phyloP scores from a whole-genome alignment of 495 filamentous ascomycete genomes.

The Mytilinidion resinicola region DNA sequence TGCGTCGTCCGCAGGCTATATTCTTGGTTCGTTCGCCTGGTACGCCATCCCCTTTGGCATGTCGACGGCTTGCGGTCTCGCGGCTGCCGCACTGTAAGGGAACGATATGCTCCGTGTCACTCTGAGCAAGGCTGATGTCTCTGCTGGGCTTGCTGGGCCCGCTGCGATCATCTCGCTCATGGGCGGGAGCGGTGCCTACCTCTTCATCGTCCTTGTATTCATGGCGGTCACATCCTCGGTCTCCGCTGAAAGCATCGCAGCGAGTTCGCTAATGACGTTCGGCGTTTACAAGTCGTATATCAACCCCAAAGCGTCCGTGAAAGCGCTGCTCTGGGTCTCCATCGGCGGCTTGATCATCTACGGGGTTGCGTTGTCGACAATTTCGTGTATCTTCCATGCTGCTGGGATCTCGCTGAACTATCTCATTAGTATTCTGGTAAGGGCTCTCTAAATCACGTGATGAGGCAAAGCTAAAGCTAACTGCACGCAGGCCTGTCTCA shows the following conservation, averaged over 20 bases:
- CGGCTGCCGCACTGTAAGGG: no score
- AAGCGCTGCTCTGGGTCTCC: constrained; percentile 42
- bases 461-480: no score
- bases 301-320: constrained; percentile 40
- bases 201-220: constrained; percentile 45
- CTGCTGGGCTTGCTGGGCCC: no score
- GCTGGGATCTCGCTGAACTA: constrained; percentile 2
- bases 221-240: constrained; percentile 49
- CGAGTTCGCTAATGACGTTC: constrained; percentile 49
- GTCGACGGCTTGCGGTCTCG: no score
- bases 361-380: constrained; percentile 10
- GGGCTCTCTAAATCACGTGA: no score
- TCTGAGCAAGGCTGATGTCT: no score
- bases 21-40: no score
- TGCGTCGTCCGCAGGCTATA: no score
- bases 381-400: constrained; percentile 3
- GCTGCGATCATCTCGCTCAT: no score
- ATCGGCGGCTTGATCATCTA: constrained; percentile 45
- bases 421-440: neutral
- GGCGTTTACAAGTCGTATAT: constrained; percentile 52
- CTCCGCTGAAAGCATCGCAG: constrained; percentile 50
- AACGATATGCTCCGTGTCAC: no score
- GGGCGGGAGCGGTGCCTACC: constrained; percentile 36
- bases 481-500: no score
- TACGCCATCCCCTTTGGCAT: no score